Percentiles rank a stretch among this genome's conserved stretches.
phyloP scores from a whole-genome alignment of 176 grass and related monocot genomes.

The Zea mays region DNA sequence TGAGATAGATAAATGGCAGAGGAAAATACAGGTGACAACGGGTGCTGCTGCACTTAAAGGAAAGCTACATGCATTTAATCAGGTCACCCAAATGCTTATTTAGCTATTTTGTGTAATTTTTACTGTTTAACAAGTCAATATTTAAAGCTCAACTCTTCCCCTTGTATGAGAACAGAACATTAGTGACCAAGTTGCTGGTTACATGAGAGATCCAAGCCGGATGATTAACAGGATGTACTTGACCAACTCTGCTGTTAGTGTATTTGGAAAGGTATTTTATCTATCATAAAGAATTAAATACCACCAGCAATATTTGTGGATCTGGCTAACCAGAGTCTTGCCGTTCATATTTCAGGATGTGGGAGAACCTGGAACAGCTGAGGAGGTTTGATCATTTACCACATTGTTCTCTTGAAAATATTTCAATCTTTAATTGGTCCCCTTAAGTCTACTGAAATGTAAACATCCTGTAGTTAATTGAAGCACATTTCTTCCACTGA shows the following conservation, averaged over 20 bases:
- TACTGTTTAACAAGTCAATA: neutral
- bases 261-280: constrained; percentile 72
- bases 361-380: constrained; percentile 23
- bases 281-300: neutral
- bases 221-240: constrained; percentile 91
- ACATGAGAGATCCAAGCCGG: constrained; percentile 94
- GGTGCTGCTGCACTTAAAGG: constrained; percentile 88
- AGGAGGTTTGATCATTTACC: constrained; percentile 59
- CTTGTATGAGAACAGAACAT: constrained; percentile 58
- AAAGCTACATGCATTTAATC: constrained; percentile 93
- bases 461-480: neutral
- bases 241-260: constrained; percentile 53
- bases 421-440: constrained; percentile 8
- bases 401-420: constrained; percentile 23
- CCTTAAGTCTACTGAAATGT: constrained; percentile 12
- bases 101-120: constrained; percentile 30
- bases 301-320: neutral
- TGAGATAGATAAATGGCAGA: constrained; percentile 93
- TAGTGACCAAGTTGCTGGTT: constrained; percentile 80
- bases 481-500: constrained; percentile 6
- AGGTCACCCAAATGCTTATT: constrained; percentile 48
- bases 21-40: constrained; percentile 83
- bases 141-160: constrained; percentile 15
- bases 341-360: constrained; percentile 53
- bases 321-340: constrained; percentile 3